A percentile compares a stretch with the other conserved stretches of the same genome.
Conservation (phyloP, 2,329 filamentous ascomycete genomes). For the Blastomyces percursus region DNA sequence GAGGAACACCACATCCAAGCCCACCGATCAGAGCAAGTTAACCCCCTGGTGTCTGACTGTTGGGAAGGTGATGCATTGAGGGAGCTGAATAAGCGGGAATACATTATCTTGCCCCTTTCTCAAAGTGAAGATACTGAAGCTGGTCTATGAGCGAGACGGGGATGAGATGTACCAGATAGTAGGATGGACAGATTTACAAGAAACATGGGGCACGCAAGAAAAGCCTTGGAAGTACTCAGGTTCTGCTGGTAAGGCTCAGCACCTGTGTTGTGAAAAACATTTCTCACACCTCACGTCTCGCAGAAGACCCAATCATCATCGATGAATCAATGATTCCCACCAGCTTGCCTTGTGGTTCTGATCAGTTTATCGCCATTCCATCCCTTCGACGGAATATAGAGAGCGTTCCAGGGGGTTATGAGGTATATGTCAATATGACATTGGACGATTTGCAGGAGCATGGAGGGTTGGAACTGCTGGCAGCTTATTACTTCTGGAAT, state of each 20-base stretch:
- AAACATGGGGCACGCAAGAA: neutral
- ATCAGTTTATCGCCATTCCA: neutral
- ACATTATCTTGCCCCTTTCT: neutral
- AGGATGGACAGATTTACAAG: neutral
- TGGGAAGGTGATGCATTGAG: too few species aligned
- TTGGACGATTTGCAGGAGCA: neutral
- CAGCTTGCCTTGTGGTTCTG: neutral
- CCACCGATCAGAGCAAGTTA: too few species aligned
- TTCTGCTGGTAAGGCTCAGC: neutral
- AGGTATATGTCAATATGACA: neutral
- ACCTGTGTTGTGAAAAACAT: neutral
- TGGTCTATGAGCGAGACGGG: neutral
- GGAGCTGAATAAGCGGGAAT: neutral
- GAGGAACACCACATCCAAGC: too few species aligned
- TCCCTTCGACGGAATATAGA: neutral
- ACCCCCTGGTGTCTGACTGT: too few species aligned
- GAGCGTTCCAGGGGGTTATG: neutral
- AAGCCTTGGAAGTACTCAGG: neutral
- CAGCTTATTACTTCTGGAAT: neutral
- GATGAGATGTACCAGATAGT: neutral
- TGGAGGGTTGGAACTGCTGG: neutral
- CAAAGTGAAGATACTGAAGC: neutral
- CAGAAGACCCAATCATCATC: neutral
- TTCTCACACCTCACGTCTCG: neutral
- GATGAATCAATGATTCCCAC: neutral